A percentile compares a stretch with the other conserved stretches of the same genome.
These are phyloP conservation scores for Astraeus odoratus DNA, from an alignment of 768 basidiomycete species.

Conservation along the genomic window DNA sequence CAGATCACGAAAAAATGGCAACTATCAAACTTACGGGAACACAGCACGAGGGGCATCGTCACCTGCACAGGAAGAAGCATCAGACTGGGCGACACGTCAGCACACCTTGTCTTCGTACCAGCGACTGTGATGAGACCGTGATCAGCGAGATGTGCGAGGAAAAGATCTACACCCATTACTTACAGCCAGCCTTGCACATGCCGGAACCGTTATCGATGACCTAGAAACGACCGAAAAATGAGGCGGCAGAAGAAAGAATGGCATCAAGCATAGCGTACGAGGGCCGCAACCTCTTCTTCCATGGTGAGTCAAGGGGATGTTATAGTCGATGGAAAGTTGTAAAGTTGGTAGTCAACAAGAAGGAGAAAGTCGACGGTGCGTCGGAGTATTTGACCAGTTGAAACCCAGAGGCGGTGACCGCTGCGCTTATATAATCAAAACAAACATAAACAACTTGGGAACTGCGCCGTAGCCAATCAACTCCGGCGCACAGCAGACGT, in stretches of 20 bases:
- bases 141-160: constrained; percentile 14
- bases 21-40: constrained; percentile 72
- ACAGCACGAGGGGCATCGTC: constrained; percentile 90
- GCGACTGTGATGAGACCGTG: constrained; percentile 40
- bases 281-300: constrained; percentile 62
- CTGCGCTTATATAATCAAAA: constrained; percentile 1
- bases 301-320: constrained; percentile 29
- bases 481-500: no score
- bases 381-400: constrained; percentile 22
- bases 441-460: not conserved
- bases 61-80: constrained; percentile 38
- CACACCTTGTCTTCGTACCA: constrained; percentile 34
- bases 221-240: constrained; percentile 28
- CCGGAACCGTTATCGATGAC: constrained; percentile 94
- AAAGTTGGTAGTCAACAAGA: constrained; percentile 9
- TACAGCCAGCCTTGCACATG: constrained; percentile 99
- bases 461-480: no score
- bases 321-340: constrained; percentile 13
- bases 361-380: constrained; percentile 15
- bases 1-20: constrained; percentile 2
- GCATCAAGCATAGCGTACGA: constrained; percentile 27
- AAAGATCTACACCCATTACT: constrained; percentile 29
- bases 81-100: constrained; percentile 3
- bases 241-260: constrained; percentile 1
- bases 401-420: constrained; percentile 10